A percentile compares a stretch with the other conserved stretches of the same genome.
Evolutionary conservation across 2,329 filamentous ascomycete species (phyloP).

Genomic region (Aspergillus latus): DNA sequence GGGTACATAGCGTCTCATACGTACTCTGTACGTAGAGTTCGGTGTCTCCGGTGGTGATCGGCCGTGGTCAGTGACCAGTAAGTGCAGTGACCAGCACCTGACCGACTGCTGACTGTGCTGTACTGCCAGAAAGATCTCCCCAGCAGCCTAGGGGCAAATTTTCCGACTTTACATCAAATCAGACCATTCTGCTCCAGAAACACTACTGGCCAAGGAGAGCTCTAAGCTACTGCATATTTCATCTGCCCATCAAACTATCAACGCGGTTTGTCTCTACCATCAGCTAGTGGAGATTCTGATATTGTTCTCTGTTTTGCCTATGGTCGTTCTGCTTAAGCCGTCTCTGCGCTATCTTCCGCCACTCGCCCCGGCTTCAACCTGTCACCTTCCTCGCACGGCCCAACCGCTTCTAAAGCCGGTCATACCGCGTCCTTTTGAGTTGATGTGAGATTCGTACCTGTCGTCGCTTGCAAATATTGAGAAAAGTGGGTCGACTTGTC

Average conservation of each 20-base stretch:
- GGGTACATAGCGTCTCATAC: neutral
- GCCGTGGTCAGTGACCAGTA: slow-evolving; percentile 23
- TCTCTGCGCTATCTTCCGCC: slow-evolving; percentile 25
- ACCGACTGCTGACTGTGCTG: slow-evolving; percentile 19
- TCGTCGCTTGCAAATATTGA: slow-evolving; percentile 9
- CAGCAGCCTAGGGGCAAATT: slow-evolving; percentile 15
- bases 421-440: neutral
- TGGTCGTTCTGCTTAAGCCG: slow-evolving; percentile 16
- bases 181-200: slow-evolving; percentile 10
- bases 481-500: slow-evolving; percentile 11
- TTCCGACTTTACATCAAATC: slow-evolving; percentile 22
- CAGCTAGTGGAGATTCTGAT: slow-evolving; percentile 9
- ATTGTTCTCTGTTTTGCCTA: slow-evolving; percentile 6
- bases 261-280: slow-evolving; percentile 17
- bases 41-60: slow-evolving; percentile 23
- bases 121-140: neutral
- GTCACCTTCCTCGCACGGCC: slow-evolving; percentile 21
- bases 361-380: slow-evolving; percentile 23
- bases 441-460: slow-evolving; percentile 7
- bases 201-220: slow-evolving; percentile 20
- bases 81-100: slow-evolving; percentile 26
- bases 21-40: slow-evolving; percentile 8
- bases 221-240: slow-evolving; percentile 6
- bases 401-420: slow-evolving; percentile 6
- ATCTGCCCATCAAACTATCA: slow-evolving; percentile 6